phyloP scores from a whole-genome alignment of 2,329 filamentous ascomycete genomes.

The Epicoccum sorghinum region DNA sequence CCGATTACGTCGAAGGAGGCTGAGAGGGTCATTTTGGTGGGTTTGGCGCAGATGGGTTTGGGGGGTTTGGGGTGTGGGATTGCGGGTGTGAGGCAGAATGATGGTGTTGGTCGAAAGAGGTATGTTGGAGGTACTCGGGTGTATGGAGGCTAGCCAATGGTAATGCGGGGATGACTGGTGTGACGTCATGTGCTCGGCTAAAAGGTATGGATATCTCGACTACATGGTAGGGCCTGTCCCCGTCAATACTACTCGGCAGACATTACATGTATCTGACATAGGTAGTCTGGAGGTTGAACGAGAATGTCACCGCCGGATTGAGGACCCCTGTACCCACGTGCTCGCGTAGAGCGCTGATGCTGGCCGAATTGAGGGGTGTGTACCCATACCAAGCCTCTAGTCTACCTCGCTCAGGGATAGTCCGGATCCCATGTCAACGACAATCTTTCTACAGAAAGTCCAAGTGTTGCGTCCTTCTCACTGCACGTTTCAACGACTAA shows the following conservation, averaged over 20 bases:
- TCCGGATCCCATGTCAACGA: not conserved
- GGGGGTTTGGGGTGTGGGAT: not conserved
- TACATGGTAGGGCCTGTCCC: not conserved
- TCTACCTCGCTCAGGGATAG: not conserved
- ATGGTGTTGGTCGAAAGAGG: not conserved
- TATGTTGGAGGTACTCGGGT: not conserved
- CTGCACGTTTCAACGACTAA: not conserved
- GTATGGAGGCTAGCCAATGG: not conserved
- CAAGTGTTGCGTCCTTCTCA: not conserved
- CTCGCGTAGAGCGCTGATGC: slow-evolving; percentile 10
- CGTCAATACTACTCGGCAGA: too few species aligned
- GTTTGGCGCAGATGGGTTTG: not conserved
- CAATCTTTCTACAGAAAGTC: not conserved
- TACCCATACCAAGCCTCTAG: slow-evolving; percentile 5
- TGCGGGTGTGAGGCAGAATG: not conserved
- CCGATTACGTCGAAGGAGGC: slow-evolving; percentile 37
- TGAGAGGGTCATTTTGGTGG: slow-evolving; percentile 24
- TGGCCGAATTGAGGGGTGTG: slow-evolving; percentile 2
- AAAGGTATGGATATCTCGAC: not conserved
- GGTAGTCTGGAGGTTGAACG: too few species aligned
- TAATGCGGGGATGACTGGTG: not conserved
- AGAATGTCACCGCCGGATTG: not conserved
- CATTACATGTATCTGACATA: too few species aligned
- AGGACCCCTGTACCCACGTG: slow-evolving; percentile 14
- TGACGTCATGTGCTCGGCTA: slow-evolving; percentile 9